phyloP scores from a whole-genome alignment of 2,329 filamentous ascomycete species.

The Triangularia setosa region DNA sequence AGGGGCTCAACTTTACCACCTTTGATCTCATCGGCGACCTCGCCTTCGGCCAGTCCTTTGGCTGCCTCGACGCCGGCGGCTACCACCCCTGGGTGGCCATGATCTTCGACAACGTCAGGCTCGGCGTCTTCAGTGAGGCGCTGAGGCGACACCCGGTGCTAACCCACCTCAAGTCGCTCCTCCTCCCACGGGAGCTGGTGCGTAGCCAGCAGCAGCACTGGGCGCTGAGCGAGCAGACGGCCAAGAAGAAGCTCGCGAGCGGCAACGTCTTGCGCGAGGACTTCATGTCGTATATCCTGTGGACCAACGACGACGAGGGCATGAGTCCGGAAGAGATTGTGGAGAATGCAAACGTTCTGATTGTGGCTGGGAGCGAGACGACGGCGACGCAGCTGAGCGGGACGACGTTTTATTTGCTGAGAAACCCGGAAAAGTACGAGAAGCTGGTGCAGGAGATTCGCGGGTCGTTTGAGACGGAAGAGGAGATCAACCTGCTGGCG shows the following conservation, averaged over 20 bases:
- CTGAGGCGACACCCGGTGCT: conserved; percentile 1
- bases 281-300: conserved; percentile 16
- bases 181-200: conserved; percentile 7
- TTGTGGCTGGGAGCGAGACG: conserved; percentile 27
- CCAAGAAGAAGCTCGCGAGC: background rate
- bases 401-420: conserved; percentile 29
- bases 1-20: conserved; percentile 28
- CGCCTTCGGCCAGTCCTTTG: conserved; percentile 26
- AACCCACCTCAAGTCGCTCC: background rate
- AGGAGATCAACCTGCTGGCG: conserved; percentile 36
- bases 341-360: conserved; percentile 13
- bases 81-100: conserved; percentile 28
- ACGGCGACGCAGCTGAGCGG: conserved; percentile 25
- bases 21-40: conserved; percentile 29
- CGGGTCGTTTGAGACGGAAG: conserved; percentile 31
- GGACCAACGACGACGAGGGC: conserved; percentile 12
- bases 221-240: conserved; percentile 1
- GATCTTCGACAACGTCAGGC: conserved; percentile 25
- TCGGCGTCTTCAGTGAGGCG: conserved; percentile 3
- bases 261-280: conserved; percentile 8
- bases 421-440: conserved; percentile 28
- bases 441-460: conserved; percentile 39
- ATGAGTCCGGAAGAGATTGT: conserved; percentile 11
- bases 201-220: conserved; percentile 8
- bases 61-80: conserved; percentile 20